Evolutionary conservation across 2,329 filamentous ascomycete species (phyloP).

Genomic region (Colletotrichum cuscutae): DNA sequence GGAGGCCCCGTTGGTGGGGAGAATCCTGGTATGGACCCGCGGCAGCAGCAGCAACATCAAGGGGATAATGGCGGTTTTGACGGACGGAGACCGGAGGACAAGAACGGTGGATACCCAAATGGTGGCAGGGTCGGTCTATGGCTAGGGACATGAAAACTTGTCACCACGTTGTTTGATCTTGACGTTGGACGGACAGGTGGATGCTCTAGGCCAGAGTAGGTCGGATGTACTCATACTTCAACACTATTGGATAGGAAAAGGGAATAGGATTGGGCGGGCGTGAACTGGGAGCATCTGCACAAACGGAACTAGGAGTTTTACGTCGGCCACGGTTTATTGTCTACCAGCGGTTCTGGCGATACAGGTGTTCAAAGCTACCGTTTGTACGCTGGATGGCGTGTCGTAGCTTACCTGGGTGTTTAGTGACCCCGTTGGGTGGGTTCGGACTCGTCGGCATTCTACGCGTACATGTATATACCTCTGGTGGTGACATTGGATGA

Average conservation of each 20-base stretch:
- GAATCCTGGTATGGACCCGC: not conserved
- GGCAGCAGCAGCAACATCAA: constrained; percentile 13
- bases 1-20: constrained; percentile 3
- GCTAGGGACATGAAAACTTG: constrained; percentile 11
- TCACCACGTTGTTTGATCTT: not conserved
- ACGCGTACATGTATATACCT: too few species aligned
- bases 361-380: not conserved
- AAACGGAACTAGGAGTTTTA: not conserved
- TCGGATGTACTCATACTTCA: constrained; percentile 10
- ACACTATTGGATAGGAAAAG: not conserved
- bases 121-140: constrained; percentile 34
- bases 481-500: too few species aligned
- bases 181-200: not conserved
- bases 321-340: not conserved
- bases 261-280: constrained; percentile 2
- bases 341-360: not conserved
- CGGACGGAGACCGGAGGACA: constrained; percentile 10
- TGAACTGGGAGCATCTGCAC: not conserved
- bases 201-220: not conserved
- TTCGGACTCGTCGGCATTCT: too few species aligned
- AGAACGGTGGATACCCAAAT: constrained; percentile 23
- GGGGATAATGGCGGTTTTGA: not conserved
- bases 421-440: too few species aligned
- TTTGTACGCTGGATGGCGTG: not conserved
- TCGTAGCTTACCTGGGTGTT: too few species aligned